Evolutionary conservation across 1,284 basidiomycete species (phyloP).

Genomic region (Marasmius tenuissimus): DNA sequence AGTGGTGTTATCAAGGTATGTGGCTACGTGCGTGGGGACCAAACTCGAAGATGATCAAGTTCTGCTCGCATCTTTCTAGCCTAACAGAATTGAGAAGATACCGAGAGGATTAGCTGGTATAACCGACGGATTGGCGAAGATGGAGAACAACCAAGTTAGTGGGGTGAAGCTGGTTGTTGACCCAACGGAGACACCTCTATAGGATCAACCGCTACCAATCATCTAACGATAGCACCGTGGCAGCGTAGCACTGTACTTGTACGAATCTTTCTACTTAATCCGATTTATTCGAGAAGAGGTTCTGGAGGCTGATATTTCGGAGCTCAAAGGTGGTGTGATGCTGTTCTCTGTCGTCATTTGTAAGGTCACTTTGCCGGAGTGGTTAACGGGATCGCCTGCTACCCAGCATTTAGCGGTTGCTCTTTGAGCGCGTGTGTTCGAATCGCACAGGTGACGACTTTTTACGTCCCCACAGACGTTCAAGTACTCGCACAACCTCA

Average conservation of each 20-base stretch:
- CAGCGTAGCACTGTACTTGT: too few relatives aligned
- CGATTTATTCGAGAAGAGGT: too few relatives aligned
- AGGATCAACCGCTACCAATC: neutral
- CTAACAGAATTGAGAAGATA: constrained; percentile 28
- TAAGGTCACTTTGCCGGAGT: constrained; percentile 69
- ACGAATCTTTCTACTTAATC: too few relatives aligned
- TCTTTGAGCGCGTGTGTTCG: constrained; percentile 1
- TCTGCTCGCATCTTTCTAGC: neutral
- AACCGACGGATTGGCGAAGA: constrained; percentile 36
- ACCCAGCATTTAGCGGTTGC: neutral
- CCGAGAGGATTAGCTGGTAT: constrained; percentile 47
- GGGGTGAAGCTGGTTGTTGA: constrained; percentile 49
- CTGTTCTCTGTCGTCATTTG: neutral
- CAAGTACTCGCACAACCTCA: too few relatives aligned
- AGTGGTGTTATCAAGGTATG: neutral
- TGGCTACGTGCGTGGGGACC: neutral
- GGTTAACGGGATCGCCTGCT: constrained; percentile 76
- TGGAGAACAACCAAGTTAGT: constrained; percentile 42
- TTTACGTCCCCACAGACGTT: neutral
- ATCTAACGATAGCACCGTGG: too few relatives aligned
- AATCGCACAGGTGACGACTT: constrained; percentile 1
- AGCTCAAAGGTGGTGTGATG: too few relatives aligned
- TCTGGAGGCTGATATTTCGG: too few relatives aligned
- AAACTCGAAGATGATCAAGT: neutral
- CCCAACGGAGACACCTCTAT: constrained; percentile 36